Evolutionary conservation across 176 grass and related monocot species (phyloP), one percentile per base, ranked within the genome.

Genomic region (Microstegium vimineum): DNA sequence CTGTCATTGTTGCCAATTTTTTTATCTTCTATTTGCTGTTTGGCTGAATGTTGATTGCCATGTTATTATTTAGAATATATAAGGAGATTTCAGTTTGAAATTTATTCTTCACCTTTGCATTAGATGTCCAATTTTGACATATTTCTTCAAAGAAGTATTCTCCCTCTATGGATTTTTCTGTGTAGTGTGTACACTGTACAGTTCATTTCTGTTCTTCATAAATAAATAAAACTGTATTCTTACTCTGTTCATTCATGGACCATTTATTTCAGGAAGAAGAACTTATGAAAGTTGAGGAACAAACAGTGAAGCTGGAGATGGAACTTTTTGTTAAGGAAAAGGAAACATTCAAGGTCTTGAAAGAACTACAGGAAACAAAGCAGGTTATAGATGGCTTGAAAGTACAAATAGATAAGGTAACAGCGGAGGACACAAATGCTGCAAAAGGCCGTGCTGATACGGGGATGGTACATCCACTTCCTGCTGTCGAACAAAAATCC

Each of bases 281-380:
- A 64, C 87, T 99, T 51, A 95, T 99, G 91, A 99, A 99, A 87
- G 77, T 99, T 28, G 96, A 99, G 76, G 96, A 99, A 83, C 82
- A 90, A 66, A 94, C 93, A n/a, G 93, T 95, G 47, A 99, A 95
- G 83, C 69, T 95, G 12, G 96, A 99, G 93, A 95, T 99, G 96
- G 96, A 93, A 75, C 91, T 99, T 41, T 93, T 95, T 87, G 87
- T 90, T 12, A 99, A 91, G 91, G 93, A 99, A 91, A 91, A 86
- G 43, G 93, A 95, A 80, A 99, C 90, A 66, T 83, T 95, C 15
- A 92, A 95, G 81, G 89, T 95, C 38, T 89, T 99, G 59, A 88
- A 91, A 87, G 93, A 99, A 77, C 28, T 99, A 34, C 91, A 95
- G 66, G 80, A 74, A 69, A 94, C 91, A 57, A 95, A 95, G 84